Percentiles rank a stretch among this genome's conserved stretches.
These are phyloP conservation scores for Kondoa malvinella DNA, from an alignment of 768 basidiomycete species.

Conservation along the genomic window DNA sequence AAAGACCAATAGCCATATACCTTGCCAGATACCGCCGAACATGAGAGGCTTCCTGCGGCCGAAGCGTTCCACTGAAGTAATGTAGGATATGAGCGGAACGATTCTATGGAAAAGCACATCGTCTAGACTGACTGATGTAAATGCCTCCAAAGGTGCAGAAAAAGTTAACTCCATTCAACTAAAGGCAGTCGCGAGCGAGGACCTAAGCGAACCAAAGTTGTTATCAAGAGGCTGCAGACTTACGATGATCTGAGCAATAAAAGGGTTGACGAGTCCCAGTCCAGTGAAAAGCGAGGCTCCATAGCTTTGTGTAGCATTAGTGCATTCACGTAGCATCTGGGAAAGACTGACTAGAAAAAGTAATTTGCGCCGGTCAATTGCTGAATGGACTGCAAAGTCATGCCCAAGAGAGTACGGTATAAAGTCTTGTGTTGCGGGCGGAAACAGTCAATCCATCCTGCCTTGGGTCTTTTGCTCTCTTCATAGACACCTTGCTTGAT, in stretches of 20 bases:
- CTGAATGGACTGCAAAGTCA: slow-evolving; percentile 52
- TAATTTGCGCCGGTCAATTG: slow-evolving; percentile 44
- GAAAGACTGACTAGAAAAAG: slow-evolving; percentile 9
- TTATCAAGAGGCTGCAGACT: too few species aligned
- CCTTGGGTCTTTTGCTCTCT: slow-evolving; percentile 36
- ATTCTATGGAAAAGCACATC: not conserved
- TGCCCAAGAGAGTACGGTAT: slow-evolving; percentile 38
- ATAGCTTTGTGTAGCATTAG: not conserved
- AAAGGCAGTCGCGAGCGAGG: too few species aligned
- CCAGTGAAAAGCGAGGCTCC: slow-evolving; percentile 49
- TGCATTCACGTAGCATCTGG: not conserved
- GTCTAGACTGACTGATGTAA: not conserved
- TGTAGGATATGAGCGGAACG: slow-evolving; percentile 35
- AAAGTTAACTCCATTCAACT: slow-evolving; percentile 56
- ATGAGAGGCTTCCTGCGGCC: slow-evolving; percentile 52
- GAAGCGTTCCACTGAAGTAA: slow-evolving; percentile 53
- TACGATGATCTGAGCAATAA: slow-evolving; percentile 58
- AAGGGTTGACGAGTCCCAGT: slow-evolving; percentile 52
- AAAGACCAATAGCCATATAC: slow-evolving; percentile 36
- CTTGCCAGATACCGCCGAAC: slow-evolving; percentile 33
- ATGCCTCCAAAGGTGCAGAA: slow-evolving; percentile 42
- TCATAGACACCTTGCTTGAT: slow-evolving; percentile 41
- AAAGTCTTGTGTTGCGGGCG: slow-evolving; percentile 41
- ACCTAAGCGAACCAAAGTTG: too few species aligned
- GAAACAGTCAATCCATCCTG: slow-evolving; percentile 58